Base-by-base conservation (phyloP, 2,329 filamentous ascomycete genomes). In the Colletotrichum eleusines region DNA sequence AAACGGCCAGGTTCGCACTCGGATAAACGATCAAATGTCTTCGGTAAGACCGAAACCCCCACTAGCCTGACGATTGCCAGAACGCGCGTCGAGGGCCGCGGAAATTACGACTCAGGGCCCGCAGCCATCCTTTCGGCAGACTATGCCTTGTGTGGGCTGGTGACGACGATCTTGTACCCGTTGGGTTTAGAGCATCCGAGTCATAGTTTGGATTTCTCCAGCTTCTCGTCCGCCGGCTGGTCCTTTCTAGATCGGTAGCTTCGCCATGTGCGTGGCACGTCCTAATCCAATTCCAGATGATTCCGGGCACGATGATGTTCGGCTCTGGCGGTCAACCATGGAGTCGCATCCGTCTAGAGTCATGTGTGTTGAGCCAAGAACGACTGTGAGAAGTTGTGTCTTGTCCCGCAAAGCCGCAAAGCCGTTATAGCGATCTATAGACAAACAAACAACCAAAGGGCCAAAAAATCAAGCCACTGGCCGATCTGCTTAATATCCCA, bases 41-140 rank as follows among this genome's bases (percentile, higher is more conserved):
- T 88, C 88, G 0, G 88, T 90, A 58, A 91, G 84, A 4, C 89
- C 89, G 33, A 91, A 80, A 0, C 89, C 89, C 54, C 89, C 89
- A 8, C 67, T 57, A 58, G 33, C 57, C 23, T 26, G n/a, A 23
- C 16, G 57, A 48, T 54, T 51, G 63, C 46, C 50, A 51, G 57
- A 53, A 42, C 46, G 16, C 33, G 55, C 5, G 60, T 35, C 28
- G 40, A 33, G 55, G 33, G n/a, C 51, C 54, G 35, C 50, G 48
- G 63, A 69, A 50, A 60, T 66, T 54, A n/a, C 33, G 72, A 46
- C 90, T 79, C 12, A 85, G 84, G n/a, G 0, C 88, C 88, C 1
- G 87, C 84, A 28, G 88, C 83, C 77, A 90, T 88, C 9, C 80
- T 83, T 4, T 83, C 81, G 4, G 87, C 88, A 69, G 88, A 88